Percentiles rank a stretch among this genome's conserved stretches.
phyloP scores from a whole-genome alignment of 371 early-diverging fungal genomes.

The Apophysomyces variabilis region DNA sequence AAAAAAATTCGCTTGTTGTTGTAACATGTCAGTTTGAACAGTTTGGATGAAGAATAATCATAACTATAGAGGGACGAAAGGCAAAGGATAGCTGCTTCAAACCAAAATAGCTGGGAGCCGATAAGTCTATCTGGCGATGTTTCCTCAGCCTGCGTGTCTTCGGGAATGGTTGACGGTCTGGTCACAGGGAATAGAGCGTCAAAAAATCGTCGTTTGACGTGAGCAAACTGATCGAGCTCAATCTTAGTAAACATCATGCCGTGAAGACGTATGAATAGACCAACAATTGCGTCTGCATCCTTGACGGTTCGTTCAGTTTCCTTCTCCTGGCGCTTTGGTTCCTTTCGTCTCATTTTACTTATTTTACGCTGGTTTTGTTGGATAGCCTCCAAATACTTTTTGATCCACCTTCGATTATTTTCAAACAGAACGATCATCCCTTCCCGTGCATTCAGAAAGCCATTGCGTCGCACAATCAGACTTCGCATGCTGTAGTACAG shows the following conservation, averaged over 20 bases:
- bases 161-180: background rate
- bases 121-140: conserved; percentile 10
- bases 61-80: conserved; percentile 59
- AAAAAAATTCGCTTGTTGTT: conserved; percentile 21
- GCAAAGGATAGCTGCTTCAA: conserved; percentile 52
- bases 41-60: conserved; percentile 53
- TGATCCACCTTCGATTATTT: conserved; percentile 47
- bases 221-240: conserved; percentile 61
- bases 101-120: conserved; percentile 49
- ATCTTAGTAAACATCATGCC: conserved; percentile 73
- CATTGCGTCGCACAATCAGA: conserved; percentile 53
- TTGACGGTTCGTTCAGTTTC: background rate
- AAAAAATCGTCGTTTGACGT: conserved; percentile 41
- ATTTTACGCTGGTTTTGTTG: conserved; percentile 10
- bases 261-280: conserved; percentile 58
- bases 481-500: conserved; percentile 49
- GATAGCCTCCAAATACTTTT: conserved; percentile 20
- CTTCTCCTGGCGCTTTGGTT: conserved; percentile 12
- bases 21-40: conserved; percentile 42
- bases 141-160: background rate
- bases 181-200: conserved; percentile 29
- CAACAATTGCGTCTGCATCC: conserved; percentile 35
- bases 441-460: conserved; percentile 52
- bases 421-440: conserved; percentile 49
- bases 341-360: conserved; percentile 13